A percentile compares a stretch with the other conserved stretches of the same genome.
phyloP scores from a whole-genome alignment of 192 early-diverging fungal species.

The Glomus cerebriforme region DNA sequence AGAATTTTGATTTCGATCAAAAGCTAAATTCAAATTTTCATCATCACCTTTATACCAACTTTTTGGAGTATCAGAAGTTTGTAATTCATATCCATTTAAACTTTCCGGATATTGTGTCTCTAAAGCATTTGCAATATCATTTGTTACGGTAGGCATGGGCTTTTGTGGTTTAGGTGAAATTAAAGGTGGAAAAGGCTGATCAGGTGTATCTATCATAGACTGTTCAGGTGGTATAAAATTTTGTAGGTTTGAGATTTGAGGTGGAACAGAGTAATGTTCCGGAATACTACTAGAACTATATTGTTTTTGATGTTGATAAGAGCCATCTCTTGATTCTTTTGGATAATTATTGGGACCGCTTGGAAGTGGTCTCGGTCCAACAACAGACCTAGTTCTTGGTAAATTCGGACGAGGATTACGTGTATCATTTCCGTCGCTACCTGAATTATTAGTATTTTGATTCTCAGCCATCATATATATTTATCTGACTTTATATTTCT shows the following conservation, averaged over 20 bases:
- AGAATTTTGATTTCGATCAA: background rate
- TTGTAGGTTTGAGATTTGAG: background rate
- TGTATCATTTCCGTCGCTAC: background rate
- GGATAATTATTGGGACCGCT: background rate
- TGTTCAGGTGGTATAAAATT: background rate
- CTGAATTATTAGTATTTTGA: background rate
- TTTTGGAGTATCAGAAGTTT: background rate
- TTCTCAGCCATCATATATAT: background rate
- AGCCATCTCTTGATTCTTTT: background rate
- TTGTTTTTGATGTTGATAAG: background rate
- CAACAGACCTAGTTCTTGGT: constrained; percentile 15
- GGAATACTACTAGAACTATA: background rate
- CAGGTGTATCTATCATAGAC: background rate
- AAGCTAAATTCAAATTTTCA: constrained; percentile 7
- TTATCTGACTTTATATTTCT: no score
- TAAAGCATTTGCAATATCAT: constrained; percentile 18
- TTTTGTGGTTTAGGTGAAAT: constrained; percentile 31
- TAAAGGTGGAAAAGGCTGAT: constrained; percentile 17
- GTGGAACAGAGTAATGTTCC: background rate
- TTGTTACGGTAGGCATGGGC: constrained; percentile 19
- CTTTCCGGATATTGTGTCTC: background rate
- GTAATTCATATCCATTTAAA: background rate
- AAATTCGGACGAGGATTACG: background rate
- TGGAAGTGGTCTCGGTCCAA: constrained; percentile 27
- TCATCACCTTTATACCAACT: constrained; percentile 17